phyloP scores from a whole-genome alignment of 2,329 filamentous ascomycete species.

The Cladophialophora psammophila region DNA sequence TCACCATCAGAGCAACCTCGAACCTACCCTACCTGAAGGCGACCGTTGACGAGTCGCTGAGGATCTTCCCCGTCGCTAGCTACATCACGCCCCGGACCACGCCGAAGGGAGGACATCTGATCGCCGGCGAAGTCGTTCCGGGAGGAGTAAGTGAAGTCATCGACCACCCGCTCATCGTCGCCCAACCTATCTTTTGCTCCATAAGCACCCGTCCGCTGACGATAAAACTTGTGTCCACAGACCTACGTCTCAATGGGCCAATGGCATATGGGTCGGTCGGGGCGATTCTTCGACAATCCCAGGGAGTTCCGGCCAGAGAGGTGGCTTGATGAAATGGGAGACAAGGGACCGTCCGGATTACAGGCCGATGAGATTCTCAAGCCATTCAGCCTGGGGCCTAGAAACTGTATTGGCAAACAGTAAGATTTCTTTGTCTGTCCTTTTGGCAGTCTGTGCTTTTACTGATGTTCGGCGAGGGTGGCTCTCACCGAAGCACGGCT shows the following conservation, averaged over 20 bases:
- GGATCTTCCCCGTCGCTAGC: slow-evolving; percentile 29
- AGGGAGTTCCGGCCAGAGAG: slow-evolving; percentile 29
- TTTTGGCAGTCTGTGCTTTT: neutral
- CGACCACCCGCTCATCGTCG: too few species aligned
- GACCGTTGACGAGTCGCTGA: slow-evolving; percentile 28
- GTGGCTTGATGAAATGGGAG: slow-evolving; percentile 20
- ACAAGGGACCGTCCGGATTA: slow-evolving; percentile 14
- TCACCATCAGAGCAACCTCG: slow-evolving; percentile 36
- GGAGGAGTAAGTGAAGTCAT: slow-evolving; percentile 26
- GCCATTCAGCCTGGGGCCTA: slow-evolving; percentile 28
- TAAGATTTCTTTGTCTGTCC: slow-evolving; percentile 5
- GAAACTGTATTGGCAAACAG: slow-evolving; percentile 31
- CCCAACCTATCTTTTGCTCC: too few species aligned
- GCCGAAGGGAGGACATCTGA: slow-evolving; percentile 47
- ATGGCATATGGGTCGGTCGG: slow-evolving; percentile 32
- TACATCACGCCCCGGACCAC: slow-evolving; percentile 40
- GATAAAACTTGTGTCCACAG: neutral
- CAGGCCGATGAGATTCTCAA: slow-evolving; percentile 22
- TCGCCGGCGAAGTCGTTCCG: slow-evolving; percentile 47
- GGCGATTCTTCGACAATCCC: slow-evolving; percentile 23
- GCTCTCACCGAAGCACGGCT: slow-evolving; percentile 24
- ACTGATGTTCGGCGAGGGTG: neutral
- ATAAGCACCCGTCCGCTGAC: slow-evolving; percentile 2
- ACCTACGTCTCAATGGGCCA: slow-evolving; percentile 34
- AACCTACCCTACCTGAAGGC: slow-evolving; percentile 35